Conservation (phyloP, 2,329 filamentous ascomycete genomes). For the Paecilomyces fulvus region DNA sequence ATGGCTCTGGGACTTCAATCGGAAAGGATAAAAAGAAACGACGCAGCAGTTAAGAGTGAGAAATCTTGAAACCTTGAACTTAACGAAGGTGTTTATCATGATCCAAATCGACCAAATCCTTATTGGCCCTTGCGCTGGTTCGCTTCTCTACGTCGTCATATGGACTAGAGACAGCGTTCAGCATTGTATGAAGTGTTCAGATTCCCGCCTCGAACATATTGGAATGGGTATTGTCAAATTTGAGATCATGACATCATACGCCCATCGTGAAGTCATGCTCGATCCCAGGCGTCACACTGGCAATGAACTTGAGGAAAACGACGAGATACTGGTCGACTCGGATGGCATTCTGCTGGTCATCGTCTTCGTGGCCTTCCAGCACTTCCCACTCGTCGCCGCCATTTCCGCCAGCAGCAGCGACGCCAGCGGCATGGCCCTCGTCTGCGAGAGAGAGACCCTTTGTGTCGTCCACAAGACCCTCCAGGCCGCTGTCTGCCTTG, state of each 20-base stretch:
- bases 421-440: conserved; percentile 24
- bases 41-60: neutral
- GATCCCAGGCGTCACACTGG: conserved; percentile 89
- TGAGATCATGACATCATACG: conserved; percentile 45
- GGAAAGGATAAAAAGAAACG: neutral
- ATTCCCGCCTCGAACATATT: neutral
- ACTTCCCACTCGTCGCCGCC: conserved; percentile 58
- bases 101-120: neutral
- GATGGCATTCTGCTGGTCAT: conserved; percentile 38
- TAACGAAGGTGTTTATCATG: neutral
- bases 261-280: conserved; percentile 98
- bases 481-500: conserved; percentile 57
- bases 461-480: conserved; percentile 77
- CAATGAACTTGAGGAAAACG: conserved; percentile 58
- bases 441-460: conserved; percentile 54
- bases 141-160: neutral
- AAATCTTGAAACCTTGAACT: neutral
- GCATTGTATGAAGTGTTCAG: neutral
- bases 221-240: neutral
- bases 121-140: neutral
- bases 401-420: conserved; percentile 28
- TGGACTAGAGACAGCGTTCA: neutral
- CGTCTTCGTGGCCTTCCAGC: conserved; percentile 42
- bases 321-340: conserved; percentile 45
- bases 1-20: neutral